Conservation (phyloP, 352 stramenopile species). For the Thraustochytrium striatum region DNA sequence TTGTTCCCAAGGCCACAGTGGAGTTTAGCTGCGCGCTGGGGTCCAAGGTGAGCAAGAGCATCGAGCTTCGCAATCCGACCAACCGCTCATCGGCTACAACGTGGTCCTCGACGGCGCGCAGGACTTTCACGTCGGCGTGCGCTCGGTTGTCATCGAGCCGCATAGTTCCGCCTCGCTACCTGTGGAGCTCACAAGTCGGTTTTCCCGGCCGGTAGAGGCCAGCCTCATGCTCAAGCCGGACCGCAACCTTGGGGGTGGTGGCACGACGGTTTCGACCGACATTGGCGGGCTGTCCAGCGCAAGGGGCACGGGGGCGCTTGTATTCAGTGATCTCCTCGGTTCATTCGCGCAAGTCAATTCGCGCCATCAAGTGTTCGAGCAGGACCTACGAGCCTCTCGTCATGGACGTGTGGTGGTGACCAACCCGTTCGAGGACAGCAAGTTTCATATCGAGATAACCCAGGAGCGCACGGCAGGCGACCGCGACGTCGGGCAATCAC, state of each 20-base stretch:
- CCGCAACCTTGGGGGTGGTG: not conserved
- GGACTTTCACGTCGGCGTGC: constrained; percentile 53
- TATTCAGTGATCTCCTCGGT: constrained; percentile 81
- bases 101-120: constrained; percentile 70
- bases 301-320: constrained; percentile 66
- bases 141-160: constrained; percentile 63
- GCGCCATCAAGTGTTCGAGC: constrained; percentile 70
- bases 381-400: constrained; percentile 71
- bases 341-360: constrained; percentile 66
- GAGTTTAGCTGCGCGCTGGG: constrained; percentile 81
- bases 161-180: constrained; percentile 68
- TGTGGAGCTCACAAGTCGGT: constrained; percentile 73
- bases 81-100: constrained; percentile 72
- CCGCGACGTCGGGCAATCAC: not conserved
- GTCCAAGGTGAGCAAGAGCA: constrained; percentile 78
- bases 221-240: constrained; percentile 71
- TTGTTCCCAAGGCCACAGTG: constrained; percentile 85
- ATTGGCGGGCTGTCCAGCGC: too few relatives aligned
- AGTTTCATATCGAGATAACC: constrained; percentile 69
- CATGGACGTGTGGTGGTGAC: constrained; percentile 73
- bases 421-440: constrained; percentile 73
- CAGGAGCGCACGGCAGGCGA: constrained; percentile 53
- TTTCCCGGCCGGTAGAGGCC: constrained; percentile 74
- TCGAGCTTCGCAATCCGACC: constrained; percentile 86
- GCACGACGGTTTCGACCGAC: not conserved